Evolutionary conservation across 1,284 basidiomycete genomes (phyloP).

Genomic region (Gymnopus androsaceus): DNA sequence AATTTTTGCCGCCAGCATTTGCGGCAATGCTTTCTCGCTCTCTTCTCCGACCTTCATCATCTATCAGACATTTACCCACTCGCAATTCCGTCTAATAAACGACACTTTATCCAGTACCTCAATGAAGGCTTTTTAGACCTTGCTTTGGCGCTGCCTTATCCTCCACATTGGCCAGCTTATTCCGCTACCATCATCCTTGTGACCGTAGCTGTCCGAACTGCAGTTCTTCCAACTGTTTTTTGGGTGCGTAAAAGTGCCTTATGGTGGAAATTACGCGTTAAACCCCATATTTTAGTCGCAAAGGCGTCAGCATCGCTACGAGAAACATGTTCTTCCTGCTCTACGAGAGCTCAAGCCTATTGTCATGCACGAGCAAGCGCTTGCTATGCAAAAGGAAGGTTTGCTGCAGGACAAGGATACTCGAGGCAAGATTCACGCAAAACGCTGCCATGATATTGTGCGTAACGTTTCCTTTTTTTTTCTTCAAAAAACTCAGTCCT

Average conservation of each 20-base stretch:
- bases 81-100: conserved; percentile 7
- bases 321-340: conserved; percentile 70
- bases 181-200: conserved; percentile 77
- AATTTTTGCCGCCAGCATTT: not conserved
- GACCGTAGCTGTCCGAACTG: conserved; percentile 66
- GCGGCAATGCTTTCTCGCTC: conserved; percentile 1
- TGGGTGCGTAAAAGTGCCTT: conserved; percentile 61
- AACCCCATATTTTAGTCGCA: conserved; percentile 49
- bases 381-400: conserved; percentile 59
- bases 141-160: conserved; percentile 68
- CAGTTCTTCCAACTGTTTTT: conserved; percentile 74
- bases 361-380: conserved; percentile 53
- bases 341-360: conserved; percentile 56
- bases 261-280: not conserved
- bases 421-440: conserved; percentile 48
- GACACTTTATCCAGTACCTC: conserved; percentile 15
- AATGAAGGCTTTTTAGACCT: conserved; percentile 55
- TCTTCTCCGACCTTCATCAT: not conserved
- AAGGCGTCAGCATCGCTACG: conserved; percentile 61
- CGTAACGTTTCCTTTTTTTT: conserved; percentile 17
- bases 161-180: conserved; percentile 67
- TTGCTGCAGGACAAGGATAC: conserved; percentile 57
- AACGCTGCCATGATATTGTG: conserved; percentile 50
- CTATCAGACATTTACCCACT: not conserved
- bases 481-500: not conserved